Conservation (phyloP, 331 rosid genomes). For the Quercus lobata region DNA sequence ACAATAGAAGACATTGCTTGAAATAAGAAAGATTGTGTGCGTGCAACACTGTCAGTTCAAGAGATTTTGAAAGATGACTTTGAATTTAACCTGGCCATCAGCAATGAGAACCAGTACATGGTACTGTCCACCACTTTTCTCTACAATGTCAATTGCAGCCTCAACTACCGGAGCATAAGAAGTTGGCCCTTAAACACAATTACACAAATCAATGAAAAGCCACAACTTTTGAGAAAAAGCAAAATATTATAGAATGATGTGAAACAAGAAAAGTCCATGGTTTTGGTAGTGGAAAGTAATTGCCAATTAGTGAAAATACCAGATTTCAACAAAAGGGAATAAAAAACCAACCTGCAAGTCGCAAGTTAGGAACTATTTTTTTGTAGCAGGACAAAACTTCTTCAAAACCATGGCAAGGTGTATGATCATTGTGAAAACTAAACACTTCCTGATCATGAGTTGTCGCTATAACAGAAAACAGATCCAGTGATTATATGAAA, state of each 20-base stretch:
- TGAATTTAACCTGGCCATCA: constrained; percentile 71
- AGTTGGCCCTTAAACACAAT: constrained; percentile 70
- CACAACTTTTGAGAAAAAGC: neutral
- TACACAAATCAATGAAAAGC: constrained; percentile 16
- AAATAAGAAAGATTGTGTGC: neutral
- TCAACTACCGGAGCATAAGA: constrained; percentile 80
- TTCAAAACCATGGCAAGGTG: constrained; percentile 85
- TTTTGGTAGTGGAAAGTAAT: neutral
- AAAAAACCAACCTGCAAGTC: constrained; percentile 55
- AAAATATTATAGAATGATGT: neutral
- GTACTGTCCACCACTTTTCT: constrained; percentile 76
- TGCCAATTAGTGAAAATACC: neutral
- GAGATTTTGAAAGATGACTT: neutral
- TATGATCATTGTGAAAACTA: constrained; percentile 74
- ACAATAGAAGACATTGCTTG: constrained; percentile 4
- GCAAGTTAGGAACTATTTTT: constrained; percentile 61
- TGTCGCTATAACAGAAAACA: constrained; percentile 42
- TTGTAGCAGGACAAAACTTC: constrained; percentile 82
- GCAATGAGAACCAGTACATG: constrained; percentile 82
- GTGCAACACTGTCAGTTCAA: neutral
- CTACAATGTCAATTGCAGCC: constrained; percentile 87
- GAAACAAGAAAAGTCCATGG: neutral
- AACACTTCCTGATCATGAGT: constrained; percentile 84
- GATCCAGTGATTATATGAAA: neutral
- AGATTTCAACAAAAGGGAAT: neutral